Evolutionary conservation across 2,329 filamentous ascomycete species (phyloP).

Genomic region (Venturia pyrina): DNA sequence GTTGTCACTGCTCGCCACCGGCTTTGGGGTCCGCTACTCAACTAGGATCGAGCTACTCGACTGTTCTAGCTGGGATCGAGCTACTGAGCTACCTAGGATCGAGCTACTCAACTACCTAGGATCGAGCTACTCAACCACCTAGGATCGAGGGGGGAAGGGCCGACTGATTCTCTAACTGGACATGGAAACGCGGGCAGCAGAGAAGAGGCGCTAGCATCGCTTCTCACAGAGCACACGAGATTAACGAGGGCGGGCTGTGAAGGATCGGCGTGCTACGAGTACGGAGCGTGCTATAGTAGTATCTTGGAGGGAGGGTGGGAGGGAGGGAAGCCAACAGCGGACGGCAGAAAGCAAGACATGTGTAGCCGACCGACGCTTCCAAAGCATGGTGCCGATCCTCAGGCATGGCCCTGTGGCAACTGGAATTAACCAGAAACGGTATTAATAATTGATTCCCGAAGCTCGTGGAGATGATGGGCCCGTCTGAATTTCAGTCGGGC

Average conservation of each 20-base stretch:
- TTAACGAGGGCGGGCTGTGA: neutral
- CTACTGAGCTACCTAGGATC: too few relatives aligned
- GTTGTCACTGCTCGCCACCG: constrained; percentile 1
- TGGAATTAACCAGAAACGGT: neutral
- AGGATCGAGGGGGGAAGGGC: neutral
- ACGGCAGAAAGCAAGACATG: neutral
- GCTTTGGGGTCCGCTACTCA: neutral
- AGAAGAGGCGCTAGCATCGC: neutral
- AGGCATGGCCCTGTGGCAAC: neutral
- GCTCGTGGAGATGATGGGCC: neutral
- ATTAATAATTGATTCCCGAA: neutral
- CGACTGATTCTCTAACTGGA: neutral
- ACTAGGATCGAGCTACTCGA: neutral
- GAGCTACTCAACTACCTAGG: too few relatives aligned
- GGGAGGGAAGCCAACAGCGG: neutral
- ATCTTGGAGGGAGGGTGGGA: too few relatives aligned
- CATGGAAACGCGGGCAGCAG: neutral
- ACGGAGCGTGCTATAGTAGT: too few relatives aligned
- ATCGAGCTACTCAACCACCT: too few relatives aligned
- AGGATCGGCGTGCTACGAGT: neutral
- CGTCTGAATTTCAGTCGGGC: neutral
- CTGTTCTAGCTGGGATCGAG: too few relatives aligned
- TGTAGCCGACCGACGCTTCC: neutral
- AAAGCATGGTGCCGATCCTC: too few relatives aligned
- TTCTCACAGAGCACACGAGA: neutral